Base-by-base conservation (phyloP, 73 alveolate genomes). In the Paramecium sexaurelia region DNA sequence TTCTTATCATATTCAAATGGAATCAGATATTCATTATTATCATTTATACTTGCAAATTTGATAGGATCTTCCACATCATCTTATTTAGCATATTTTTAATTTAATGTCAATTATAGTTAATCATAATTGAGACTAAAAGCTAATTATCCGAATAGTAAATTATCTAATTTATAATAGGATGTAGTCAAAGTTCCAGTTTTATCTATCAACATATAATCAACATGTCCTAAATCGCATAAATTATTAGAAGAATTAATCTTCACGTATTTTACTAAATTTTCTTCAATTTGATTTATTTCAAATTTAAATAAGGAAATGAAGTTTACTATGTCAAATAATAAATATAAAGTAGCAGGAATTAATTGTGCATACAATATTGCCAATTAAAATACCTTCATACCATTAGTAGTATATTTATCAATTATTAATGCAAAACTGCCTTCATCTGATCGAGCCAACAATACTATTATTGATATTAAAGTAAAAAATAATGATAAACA, bases 121-220 rank as follows among this genome's bases (percentile, higher is more conserved):
- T 78, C 90, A 78, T 78, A 40, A 78, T 78, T 78, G 4, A 78
- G 26, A 40, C 22, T 37, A 7, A 78, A 78, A 37, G 68, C 75
- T 41, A 29, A 43, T 41, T 32, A 22, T 7, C 90, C 90, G 41
- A 78, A 78, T 39, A 41, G 10, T 22, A 78, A 40, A 22, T 26
- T 78, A 78, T 78, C 90, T 40, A 78, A 78, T 45, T 78, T 78
- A 6, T 78, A 41, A 41, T 78, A 78, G 15, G 90, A 78, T 40
- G 90, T 78, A 41, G 90, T 78, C 36, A 78, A 43, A 41, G 90
- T 82, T 1, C 94, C 94, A 39, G 87, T 88, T 41, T 88, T 88
- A 88, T 88, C 94, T 55, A 88, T 88, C 22, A 88, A 40, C 85
- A 88, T 69, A 40, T 88, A 88, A 35, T 88, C 94, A 68, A 88